phyloP scores from a whole-genome alignment of 108 stramenopile genomes.

The Fistulifera pelliculosa region DNA sequence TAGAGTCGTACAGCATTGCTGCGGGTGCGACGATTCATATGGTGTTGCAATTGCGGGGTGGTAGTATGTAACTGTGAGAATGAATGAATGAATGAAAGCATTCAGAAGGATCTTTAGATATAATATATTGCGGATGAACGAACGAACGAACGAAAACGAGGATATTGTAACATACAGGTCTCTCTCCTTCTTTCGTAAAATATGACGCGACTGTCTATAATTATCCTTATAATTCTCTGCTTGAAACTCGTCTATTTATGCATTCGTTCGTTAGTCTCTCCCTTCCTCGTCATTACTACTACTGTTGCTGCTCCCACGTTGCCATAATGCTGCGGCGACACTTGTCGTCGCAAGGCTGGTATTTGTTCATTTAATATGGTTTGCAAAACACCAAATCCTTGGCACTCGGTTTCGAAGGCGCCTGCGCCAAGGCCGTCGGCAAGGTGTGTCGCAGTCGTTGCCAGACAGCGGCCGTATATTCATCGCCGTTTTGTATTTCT shows the following conservation, averaged over 20 bases:
- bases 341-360: constrained; percentile 70
- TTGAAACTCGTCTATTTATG: too few species aligned
- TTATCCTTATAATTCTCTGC: too few species aligned
- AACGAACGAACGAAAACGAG: too few species aligned
- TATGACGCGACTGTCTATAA: too few species aligned
- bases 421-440: constrained; percentile 42
- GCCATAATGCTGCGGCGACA: constrained; percentile 65
- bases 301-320: too few species aligned
- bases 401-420: constrained; percentile 29
- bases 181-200: too few species aligned
- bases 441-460: constrained; percentile 68
- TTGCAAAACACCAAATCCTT: constrained; percentile 54
- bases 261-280: too few species aligned
- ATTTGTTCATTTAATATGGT: constrained; percentile 79
- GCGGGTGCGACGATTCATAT: constrained; percentile 99
- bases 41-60: constrained; percentile 98
- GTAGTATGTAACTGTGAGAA: constrained; percentile 18
- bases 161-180: too few species aligned
- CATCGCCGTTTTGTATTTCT: constrained; percentile 82
- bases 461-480: constrained; percentile 81
- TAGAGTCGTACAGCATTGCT: constrained; percentile 89
- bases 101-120: too few species aligned
- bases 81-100: too few species aligned
- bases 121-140: too few species aligned
- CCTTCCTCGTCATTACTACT: neutral